These are phyloP conservation scores for Xerocomellus dryophilus DNA, from an alignment of 768 basidiomycete species.

Conservation along the genomic window DNA sequence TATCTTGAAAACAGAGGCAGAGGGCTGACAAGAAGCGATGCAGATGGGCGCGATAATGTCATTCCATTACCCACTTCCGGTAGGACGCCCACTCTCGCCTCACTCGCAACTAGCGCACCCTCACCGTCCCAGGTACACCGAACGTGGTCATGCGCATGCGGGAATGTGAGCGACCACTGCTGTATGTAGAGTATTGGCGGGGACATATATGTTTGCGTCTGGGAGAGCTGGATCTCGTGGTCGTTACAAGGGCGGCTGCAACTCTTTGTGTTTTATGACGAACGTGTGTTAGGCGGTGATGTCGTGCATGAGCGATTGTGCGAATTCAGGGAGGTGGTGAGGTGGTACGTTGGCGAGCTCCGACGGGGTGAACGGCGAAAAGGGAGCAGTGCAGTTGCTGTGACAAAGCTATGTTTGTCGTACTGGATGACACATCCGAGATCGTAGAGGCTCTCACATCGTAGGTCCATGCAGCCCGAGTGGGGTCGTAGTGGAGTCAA, in stretches of 20 bases:
- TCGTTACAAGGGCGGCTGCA: not conserved
- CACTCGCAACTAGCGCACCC: conserved; percentile 19
- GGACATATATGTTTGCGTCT: conserved; percentile 41
- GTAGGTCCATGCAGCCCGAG: too few species aligned
- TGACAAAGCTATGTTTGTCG: too few species aligned
- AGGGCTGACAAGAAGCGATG: not conserved
- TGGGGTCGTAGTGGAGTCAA: too few species aligned
- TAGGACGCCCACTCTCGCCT: conserved; percentile 13
- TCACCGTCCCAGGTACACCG: conserved; percentile 3
- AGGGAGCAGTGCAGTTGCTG: too few species aligned
- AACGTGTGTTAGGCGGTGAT: too few species aligned
- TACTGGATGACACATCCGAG: too few species aligned
- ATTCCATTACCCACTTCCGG: conserved; percentile 31
- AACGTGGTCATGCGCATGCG: not conserved
- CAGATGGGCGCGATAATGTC: conserved; percentile 38
- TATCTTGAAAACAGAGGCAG: not conserved
- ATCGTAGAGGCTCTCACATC: too few species aligned
- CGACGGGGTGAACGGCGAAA: too few species aligned
- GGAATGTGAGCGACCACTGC: not conserved
- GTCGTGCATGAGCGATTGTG: too few species aligned
- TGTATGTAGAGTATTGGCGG: conserved; percentile 14
- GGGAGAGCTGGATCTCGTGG: conserved; percentile 44
- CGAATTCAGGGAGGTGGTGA: too few species aligned
- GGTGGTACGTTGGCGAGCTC: too few species aligned
- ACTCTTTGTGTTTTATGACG: not conserved